Evolutionary conservation across 208 protist genomes (phyloP), one percentile per base, ranked within the genome.

Genomic region (Trypanosoma vivax): DNA sequence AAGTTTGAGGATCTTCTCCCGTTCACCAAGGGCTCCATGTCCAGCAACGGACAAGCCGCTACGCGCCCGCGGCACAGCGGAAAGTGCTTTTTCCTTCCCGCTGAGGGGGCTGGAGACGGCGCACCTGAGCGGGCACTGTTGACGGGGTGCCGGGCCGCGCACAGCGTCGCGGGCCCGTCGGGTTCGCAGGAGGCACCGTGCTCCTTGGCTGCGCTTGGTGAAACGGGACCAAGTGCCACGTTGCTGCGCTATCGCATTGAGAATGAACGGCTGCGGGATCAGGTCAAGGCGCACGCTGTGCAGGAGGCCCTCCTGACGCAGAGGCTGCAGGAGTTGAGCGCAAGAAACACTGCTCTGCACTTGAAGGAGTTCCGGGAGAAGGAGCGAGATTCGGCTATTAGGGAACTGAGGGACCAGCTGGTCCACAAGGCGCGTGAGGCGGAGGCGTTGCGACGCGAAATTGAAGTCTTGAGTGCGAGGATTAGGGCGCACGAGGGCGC

Each of bases 251-350:
- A 81, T 45, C 60, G 72, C 0, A 46, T 71, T 5, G 82, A 90
- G 52, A 86, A 83, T 40, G 67, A 67, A 47, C 64, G 60, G 10
- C 69, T 90, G 40, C 82, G 77, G 0, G 65, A 69, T 39, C 82
- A 83, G 50, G 34, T 90, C 21, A 62, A 69, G 24, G 74, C 77
- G 16, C 53, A 73, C 11, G 58, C 47, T 7, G 50, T 83, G 13
- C 68, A 72, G 16, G 69, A 79, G 60, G 29, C 59, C 18, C 67
- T 77, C 49, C 72, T 89, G 28, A 56, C 56, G 28, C 38, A 69
- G 33, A 60, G 61, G 27, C 28, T 90, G 16, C 67, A 79, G 43
- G 70, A 78, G 45, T 27, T 66, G 18, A 66, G 60, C 19, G 60
- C 50, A 16, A 45, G 46, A 43, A 53, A 55, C 28, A 63, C 57